phyloP scores from a whole-genome alignment of 2,329 filamentous ascomycete genomes.

The Paecilomyces sp. region DNA sequence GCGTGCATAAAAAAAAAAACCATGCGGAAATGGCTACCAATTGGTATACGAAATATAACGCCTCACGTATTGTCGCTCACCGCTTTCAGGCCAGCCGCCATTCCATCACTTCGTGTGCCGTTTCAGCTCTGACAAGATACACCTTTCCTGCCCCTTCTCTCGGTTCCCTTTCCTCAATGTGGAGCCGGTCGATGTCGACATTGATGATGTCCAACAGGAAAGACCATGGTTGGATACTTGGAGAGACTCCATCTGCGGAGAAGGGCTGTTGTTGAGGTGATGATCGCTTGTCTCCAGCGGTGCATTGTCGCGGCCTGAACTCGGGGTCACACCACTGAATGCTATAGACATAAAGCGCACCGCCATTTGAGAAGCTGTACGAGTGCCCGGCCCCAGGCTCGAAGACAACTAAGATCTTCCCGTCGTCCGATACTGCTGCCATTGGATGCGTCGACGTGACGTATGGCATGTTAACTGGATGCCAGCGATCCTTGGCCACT shows the following conservation, averaged over 20 bases:
- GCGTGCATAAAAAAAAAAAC: not conserved
- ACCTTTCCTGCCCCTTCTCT: not conserved
- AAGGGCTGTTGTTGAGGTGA: not conserved
- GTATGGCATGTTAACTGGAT: slow-evolving; percentile 11
- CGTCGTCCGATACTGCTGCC: slow-evolving; percentile 10
- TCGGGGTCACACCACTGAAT: slow-evolving; percentile 2
- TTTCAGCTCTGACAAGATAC: slow-evolving; percentile 5
- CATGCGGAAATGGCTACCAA: not conserved
- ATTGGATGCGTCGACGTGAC: slow-evolving; percentile 7
- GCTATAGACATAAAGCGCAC: slow-evolving; percentile 11
- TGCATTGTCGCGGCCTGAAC: not conserved
- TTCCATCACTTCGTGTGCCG: slow-evolving; percentile 3
- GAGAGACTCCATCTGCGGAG: not conserved
- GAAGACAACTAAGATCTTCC: slow-evolving; percentile 10
- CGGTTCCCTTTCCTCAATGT: not conserved
- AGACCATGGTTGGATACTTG: slow-evolving; percentile 9
- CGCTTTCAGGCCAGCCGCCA: slow-evolving; percentile 4
- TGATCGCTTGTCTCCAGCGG: not conserved
- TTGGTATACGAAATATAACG: no score
- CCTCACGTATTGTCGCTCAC: not conserved
- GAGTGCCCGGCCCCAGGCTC: slow-evolving; percentile 11
- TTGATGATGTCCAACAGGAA: slow-evolving; percentile 11
- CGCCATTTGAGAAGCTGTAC: slow-evolving; percentile 8
- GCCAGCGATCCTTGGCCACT: slow-evolving; percentile 6
- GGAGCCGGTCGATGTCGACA: slow-evolving; percentile 8